Evolutionary conservation across 2,329 filamentous ascomycete species (phyloP).

Genomic region (Paraconiothyrium sp.): DNA sequence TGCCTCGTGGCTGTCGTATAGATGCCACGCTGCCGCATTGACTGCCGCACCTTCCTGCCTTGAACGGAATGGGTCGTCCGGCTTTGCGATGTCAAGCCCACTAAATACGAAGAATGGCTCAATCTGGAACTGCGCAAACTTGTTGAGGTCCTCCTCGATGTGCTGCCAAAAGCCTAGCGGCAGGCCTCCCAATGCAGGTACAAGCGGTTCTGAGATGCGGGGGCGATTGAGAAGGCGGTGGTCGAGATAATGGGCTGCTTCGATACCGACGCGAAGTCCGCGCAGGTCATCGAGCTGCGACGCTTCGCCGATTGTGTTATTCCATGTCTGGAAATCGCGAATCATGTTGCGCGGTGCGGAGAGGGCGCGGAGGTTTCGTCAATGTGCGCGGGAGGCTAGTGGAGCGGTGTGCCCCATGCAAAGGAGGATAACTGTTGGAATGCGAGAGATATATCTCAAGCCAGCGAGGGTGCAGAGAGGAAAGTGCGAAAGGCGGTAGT

Average conservation of each 20-base stretch:
- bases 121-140: conserved; percentile 75
- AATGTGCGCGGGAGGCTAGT: conserved; percentile 5
- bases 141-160: conserved; percentile 79
- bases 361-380: conserved; percentile 2
- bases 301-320: conserved; percentile 61
- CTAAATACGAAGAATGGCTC: conserved; percentile 92
- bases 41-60: conserved; percentile 71
- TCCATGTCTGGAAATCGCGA: conserved; percentile 66
- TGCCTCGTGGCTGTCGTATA: conserved; percentile 84
- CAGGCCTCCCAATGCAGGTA: conserved; percentile 88
- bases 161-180: conserved; percentile 80
- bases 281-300: conserved; percentile 75
- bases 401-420: not conserved
- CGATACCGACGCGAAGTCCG: conserved; percentile 80
- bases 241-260: conserved; percentile 88
- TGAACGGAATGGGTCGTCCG: conserved; percentile 66
- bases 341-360: conserved; percentile 47
- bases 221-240: conserved; percentile 67
- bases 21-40: conserved; percentile 82
- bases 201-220: conserved; percentile 80
- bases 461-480: not conserved
- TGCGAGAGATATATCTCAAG: not conserved
- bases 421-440: not conserved
- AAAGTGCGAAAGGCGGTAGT: not conserved
- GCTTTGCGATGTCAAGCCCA: conserved; percentile 80